Base-by-base conservation (phyloP, 805 yeast species). In the Saccharomyces eubayanus region DNA sequence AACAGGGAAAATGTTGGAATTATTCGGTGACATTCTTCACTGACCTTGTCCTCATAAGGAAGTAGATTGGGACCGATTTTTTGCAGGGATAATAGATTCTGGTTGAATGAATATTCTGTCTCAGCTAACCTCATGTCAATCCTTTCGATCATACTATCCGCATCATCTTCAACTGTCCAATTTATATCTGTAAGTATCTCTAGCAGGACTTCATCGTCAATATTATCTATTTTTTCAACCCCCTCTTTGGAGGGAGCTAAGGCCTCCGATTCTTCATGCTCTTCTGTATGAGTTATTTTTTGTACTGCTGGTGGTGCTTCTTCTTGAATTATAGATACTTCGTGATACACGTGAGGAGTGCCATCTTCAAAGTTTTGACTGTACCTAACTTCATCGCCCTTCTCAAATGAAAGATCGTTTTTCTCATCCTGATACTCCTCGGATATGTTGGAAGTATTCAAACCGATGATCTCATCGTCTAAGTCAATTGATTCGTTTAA, bases 131-230 rank as follows among this genome's bases (percentile, higher is more conserved):
- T 88, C 43, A 74, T 75, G 43, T 76, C 68, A 49, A 92, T 74
- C 62, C 81, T 83, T 43, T 73, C 75, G 31, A 85, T 76, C 28
- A 91, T 69, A 0, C 77, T 73, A 29, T 74, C 77, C 8, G 88
- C 78, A 57, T 82, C 85, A 62, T 87, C 96, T 5, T 75, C 71
- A 1, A 84, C 77, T 29, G 79, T 78, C 94, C 96, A 92, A 31
- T 83, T 81, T 24, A 90, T 77, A 56, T 87, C 92, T 29, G 85
- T 88, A 54, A 91, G 78, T 12, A 89, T 68, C 56, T 88, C 95
- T 49, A 62, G 48, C 28, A 68, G 48, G 10, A 60, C 66, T 53
- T 67, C 68, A 50, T 63, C 65, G 12, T 62, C 62, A 24, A 64
- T 56, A 21, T 83, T 85, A 30, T 77, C 30, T 6, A 41, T 41